Conservation (phyloP, 192 early-diverging fungal genomes). For the Coemansia sp. region DNA sequence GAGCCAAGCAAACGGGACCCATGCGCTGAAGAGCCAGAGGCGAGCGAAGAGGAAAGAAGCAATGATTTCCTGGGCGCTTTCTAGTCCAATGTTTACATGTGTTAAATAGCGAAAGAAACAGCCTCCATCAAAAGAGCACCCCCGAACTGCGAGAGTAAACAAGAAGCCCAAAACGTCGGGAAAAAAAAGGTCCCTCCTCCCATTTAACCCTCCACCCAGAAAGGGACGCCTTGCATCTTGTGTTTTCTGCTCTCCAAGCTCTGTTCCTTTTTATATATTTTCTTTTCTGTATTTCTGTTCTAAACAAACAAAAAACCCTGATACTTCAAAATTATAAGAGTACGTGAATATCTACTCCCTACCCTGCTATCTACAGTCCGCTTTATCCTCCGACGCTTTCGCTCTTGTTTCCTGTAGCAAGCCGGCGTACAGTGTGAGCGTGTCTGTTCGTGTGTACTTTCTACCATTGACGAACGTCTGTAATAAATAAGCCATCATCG, state of each 20-base stretch:
- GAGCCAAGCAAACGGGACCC: too few species aligned
- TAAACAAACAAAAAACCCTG: constrained; percentile 6
- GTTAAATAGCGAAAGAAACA: background rate
- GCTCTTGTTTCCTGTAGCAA: background rate
- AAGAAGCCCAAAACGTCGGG: constrained; percentile 2
- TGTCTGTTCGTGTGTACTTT: background rate
- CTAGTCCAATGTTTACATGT: background rate
- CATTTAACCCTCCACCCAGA: background rate
- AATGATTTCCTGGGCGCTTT: too few species aligned
- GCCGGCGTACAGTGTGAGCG: too few species aligned
- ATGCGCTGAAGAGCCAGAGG: too few species aligned
- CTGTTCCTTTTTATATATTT: constrained; percentile 9
- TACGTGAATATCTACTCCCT: constrained; percentile 2
- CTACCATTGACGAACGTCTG: too few species aligned
- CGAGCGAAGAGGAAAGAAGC: too few species aligned
- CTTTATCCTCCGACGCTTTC: background rate
- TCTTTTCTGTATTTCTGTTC: constrained; percentile 9
- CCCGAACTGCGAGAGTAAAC: background rate
- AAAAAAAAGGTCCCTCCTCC: background rate
- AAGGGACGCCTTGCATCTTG: constrained; percentile 4
- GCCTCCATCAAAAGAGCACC: background rate
- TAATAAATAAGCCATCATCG: too few species aligned
- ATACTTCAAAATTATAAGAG: background rate
- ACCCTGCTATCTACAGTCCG: background rate
- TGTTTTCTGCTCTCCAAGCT: constrained; percentile 5